Conservation (phyloP, 139 green algal species). For the Pseudopediastrum boryanum region DNA sequence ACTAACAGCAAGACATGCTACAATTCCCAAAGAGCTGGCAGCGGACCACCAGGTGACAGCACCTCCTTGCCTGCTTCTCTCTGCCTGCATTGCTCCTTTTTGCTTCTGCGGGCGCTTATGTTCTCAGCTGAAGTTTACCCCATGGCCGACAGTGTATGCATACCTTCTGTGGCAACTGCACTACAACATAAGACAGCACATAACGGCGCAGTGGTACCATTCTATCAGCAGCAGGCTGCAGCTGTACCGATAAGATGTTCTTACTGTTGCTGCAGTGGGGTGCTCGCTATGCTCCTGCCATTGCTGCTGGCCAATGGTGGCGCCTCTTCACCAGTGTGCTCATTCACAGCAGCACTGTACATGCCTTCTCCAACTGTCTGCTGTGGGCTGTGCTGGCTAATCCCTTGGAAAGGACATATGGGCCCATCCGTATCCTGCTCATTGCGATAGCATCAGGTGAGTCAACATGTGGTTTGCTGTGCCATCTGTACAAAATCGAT, state of each 20-base stretch:
- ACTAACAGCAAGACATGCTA: no score
- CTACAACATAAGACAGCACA: background rate
- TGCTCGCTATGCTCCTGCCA: constrained; percentile 16
- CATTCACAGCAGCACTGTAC: constrained; percentile 63
- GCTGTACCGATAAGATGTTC: background rate
- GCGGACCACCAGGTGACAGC: no score
- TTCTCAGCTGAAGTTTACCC: no score
- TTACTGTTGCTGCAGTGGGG: background rate
- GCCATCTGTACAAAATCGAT: no score
- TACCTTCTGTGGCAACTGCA: no score
- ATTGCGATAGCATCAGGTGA: no score
- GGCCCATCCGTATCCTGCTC: constrained; percentile 55
- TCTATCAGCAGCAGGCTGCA: background rate
- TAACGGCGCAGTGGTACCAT: background rate
- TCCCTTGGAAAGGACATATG: constrained; percentile 71
- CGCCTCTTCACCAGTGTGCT: constrained; percentile 63
- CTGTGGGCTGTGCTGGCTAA: constrained; percentile 58
- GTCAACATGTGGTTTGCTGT: no score
- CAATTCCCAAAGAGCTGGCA: no score
- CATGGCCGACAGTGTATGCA: no score
- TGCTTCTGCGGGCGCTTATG: no score
- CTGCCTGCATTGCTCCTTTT: no score
- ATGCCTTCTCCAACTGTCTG: constrained; percentile 71
- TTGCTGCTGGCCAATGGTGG: constrained; percentile 38
- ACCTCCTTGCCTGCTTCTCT: no score